Evolutionary conservation across 257 asterid genomes (phyloP), one percentile per base, ranked within the genome.

Genomic region (Solanum ossicruentum): DNA sequence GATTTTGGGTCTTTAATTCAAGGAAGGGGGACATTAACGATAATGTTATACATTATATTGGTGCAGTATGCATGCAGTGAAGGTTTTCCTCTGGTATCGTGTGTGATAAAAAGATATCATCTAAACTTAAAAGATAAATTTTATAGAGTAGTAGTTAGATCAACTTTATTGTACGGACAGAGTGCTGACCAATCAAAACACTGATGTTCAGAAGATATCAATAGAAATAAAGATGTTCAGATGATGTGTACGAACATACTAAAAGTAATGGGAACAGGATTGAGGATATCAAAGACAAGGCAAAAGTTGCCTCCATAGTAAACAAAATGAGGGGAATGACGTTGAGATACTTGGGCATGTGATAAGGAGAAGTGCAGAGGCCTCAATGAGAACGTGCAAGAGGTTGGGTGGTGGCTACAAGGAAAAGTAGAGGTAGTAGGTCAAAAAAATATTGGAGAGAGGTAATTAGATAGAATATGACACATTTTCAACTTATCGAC

Each of bases 131-230:
- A 36, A 36, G 41, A 36, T 4, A 36, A 36, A 0, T 36, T 36
- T 36, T 36, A 36, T 4, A 36, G 23, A 57, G 23, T 18, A 11
- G 1, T 57, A 5, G 18, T 18, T 7, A 18, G 2, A 18, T 0
- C 6, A 0, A 8, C 0, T 57, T 57, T 20, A 0, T 57, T 57
- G 7, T 57, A 8, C 12, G 1, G 1, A 1, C 0, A 2, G 9
- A 57, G 12, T 9, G 65, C 1, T 57, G 2, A 2, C 3, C 26
- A 8, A 57, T 57, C 26, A 57, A 18, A 6, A 57, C 20, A 1
- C 20, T 0, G 6, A 8, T 20, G 65, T 57, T 20, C 65, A 57
- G 1, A 57, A 57, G 12, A 57, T 9, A 5, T 21, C 20, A 1
- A 2, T 57, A 1, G 65, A 57, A 57, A 57, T 20, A 26, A 57